Evolutionary conservation across 2,329 filamentous ascomycete genomes (phyloP).

Genomic region (Claviceps monticola): DNA sequence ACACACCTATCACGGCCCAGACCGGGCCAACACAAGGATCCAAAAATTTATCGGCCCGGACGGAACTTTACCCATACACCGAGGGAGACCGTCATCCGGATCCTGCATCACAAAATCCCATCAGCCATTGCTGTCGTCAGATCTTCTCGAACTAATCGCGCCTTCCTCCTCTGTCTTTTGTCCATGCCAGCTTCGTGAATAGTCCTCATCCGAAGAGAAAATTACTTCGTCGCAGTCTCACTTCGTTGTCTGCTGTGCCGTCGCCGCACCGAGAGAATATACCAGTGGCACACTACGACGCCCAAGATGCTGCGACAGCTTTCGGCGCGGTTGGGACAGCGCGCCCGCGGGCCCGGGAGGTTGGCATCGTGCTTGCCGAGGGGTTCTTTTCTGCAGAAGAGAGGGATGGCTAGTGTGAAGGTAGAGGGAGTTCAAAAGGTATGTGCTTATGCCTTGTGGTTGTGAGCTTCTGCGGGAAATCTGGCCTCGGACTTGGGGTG

Average conservation of each 20-base stretch:
- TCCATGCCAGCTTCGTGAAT: background rate
- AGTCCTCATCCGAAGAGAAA: background rate
- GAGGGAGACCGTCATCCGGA: no score
- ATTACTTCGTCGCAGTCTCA: background rate
- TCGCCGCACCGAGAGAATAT: background rate
- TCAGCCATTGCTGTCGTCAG: no score
- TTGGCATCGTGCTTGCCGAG: slow-evolving; percentile 11
- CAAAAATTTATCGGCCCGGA: background rate
- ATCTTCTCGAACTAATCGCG: background rate
- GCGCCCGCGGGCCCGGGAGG: slow-evolving; percentile 12
- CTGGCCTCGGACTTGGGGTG: no score
- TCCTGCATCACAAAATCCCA: no score
- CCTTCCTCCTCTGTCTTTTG: background rate
- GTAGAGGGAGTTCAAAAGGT: slow-evolving; percentile 23
- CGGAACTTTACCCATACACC: background rate
- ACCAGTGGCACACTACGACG: background rate
- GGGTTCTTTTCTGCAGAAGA: slow-evolving; percentile 7
- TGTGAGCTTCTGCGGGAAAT: no score
- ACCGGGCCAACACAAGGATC: background rate
- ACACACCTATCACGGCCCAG: background rate
- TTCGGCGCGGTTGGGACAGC: slow-evolving; percentile 17
- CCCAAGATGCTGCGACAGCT: slow-evolving; percentile 22
- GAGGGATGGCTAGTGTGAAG: slow-evolving; percentile 17
- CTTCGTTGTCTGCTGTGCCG: background rate
- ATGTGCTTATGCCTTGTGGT: background rate